Conservation (phyloP, 805 yeast species). For the Kodamaea sagamina region DNA sequence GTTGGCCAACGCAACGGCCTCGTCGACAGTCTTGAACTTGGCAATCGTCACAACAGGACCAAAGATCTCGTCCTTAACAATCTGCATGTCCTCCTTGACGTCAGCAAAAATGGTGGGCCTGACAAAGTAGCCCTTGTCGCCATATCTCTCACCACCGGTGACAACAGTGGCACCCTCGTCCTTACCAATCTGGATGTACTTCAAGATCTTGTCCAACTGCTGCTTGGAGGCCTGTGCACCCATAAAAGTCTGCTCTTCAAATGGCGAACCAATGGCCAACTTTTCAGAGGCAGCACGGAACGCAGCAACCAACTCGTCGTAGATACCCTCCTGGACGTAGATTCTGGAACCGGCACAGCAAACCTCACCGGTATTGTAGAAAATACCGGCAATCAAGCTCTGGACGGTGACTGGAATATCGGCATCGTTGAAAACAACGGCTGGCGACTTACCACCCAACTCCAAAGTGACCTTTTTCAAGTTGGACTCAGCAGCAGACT, state of each 20-base stretch:
- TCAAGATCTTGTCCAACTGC: conserved; percentile 77
- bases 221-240: conserved; percentile 89
- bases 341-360: conserved; percentile 95
- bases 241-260: conserved; percentile 73
- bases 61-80: conserved; percentile 88
- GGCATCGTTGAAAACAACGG: conserved; percentile 84
- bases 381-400: conserved; percentile 78
- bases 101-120: conserved; percentile 86
- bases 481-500: conserved; percentile 73
- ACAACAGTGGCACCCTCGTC: conserved; percentile 81
- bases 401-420: conserved; percentile 74
- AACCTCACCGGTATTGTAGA: conserved; percentile 93
- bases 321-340: conserved; percentile 80
- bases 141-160: conserved; percentile 79
- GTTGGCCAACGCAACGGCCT: conserved; percentile 76
- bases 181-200: conserved; percentile 74
- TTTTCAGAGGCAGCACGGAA: conserved; percentile 58
- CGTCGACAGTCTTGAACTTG: conserved; percentile 81
- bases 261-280: conserved; percentile 80
- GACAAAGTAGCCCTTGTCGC: conserved; percentile 68
- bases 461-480: conserved; percentile 91
- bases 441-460: conserved; percentile 96
- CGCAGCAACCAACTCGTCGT: conserved; percentile 70
- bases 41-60: conserved; percentile 90
- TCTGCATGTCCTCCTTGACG: conserved; percentile 69